Evolutionary conservation across 108 stramenopile genomes (phyloP).

Genomic region (Cyclotella choctawhatcheeana): DNA sequence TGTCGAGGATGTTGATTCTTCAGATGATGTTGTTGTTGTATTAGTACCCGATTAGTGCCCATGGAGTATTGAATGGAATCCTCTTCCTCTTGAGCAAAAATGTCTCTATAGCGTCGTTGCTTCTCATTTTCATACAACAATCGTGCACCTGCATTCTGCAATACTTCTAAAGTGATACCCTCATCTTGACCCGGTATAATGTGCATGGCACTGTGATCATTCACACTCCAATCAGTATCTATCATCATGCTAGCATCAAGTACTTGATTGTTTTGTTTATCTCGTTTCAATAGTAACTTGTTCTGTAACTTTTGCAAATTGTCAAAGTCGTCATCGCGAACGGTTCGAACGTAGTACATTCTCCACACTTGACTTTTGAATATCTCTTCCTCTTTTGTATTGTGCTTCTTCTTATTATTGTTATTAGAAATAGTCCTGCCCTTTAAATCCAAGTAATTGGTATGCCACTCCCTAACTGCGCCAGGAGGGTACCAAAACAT

Average conservation of each 20-base stretch:
- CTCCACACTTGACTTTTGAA: slow-evolving; percentile 46
- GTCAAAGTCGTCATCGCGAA: slow-evolving; percentile 76
- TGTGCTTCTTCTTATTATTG: neutral
- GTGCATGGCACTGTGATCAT: slow-evolving; percentile 53
- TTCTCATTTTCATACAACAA: slow-evolving; percentile 35
- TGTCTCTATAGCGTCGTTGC: slow-evolving; percentile 34
- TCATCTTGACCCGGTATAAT: slow-evolving; percentile 53
- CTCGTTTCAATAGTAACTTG: too few relatives aligned
- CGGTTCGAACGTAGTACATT: slow-evolving; percentile 45
- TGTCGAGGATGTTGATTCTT: neutral
- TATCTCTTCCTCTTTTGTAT: slow-evolving; percentile 28
- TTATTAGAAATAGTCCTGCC: slow-evolving; percentile 11
- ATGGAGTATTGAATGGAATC: too few relatives aligned
- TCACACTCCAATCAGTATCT: slow-evolving; percentile 12
- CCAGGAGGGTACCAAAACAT: slow-evolving; percentile 58
- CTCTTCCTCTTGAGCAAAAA: slow-evolving; percentile 39
- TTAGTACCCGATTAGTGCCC: too few relatives aligned
- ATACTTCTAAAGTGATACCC: slow-evolving; percentile 44
- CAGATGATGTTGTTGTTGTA: neutral
- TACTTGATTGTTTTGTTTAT: too few relatives aligned
- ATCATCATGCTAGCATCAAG: slow-evolving; percentile 58
- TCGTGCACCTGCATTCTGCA: slow-evolving; percentile 46
- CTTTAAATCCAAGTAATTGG: slow-evolving; percentile 39
- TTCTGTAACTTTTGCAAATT: too few relatives aligned
- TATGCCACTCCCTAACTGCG: slow-evolving; percentile 49